These are phyloP conservation scores for Pyrenochaeta sp. DNA, from an alignment of 2,329 filamentous ascomycete species.

Conservation along the genomic window DNA sequence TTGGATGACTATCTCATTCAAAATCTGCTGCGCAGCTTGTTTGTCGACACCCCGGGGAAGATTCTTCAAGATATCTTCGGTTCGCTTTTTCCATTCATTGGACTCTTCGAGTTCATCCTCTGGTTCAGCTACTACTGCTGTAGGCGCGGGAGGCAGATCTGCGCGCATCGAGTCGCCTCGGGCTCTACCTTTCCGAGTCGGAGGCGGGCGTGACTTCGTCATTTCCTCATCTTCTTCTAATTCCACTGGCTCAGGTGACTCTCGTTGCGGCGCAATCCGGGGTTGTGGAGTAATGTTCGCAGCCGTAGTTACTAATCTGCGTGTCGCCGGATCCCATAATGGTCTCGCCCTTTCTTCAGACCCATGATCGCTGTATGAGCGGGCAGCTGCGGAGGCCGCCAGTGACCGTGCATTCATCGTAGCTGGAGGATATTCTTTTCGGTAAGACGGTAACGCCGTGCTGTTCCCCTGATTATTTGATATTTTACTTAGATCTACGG, in stretches of 20 bases:
- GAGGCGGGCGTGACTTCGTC: conserved; percentile 27
- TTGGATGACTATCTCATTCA: conserved; percentile 94
- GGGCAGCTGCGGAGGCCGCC: conserved; percentile 43
- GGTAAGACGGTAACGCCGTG: conserved; percentile 52
- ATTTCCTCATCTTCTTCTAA: conserved; percentile 31
- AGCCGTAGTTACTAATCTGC: conserved; percentile 17
- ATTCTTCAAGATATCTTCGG: conserved; percentile 69
- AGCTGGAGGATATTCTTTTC: conserved; percentile 58
- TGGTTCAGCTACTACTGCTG: conserved; percentile 36
- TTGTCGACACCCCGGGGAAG: conserved; percentile 84
- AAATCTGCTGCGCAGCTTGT: conserved; percentile 84
- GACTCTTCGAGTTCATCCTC: conserved; percentile 36
- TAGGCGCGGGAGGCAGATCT: conserved; percentile 42
- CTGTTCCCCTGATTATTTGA: conserved; percentile 13
- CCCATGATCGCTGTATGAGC: conserved; percentile 37
- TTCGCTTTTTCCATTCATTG: conserved; percentile 47
- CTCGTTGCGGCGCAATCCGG: conserved; percentile 28
- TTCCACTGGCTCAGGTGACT: conserved; percentile 25
- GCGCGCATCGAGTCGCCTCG: conserved; percentile 42
- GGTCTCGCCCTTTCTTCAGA: conserved; percentile 26
- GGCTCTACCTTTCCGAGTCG: conserved; percentile 37
- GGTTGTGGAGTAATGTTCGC: conserved; percentile 25
- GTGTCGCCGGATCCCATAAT: conserved; percentile 18
- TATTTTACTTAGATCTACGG: conserved; percentile 19
- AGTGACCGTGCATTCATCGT: conserved; percentile 30